Base-by-base conservation (phyloP, 139 green algal genomes). In the Dunaliella primolecta region DNA sequence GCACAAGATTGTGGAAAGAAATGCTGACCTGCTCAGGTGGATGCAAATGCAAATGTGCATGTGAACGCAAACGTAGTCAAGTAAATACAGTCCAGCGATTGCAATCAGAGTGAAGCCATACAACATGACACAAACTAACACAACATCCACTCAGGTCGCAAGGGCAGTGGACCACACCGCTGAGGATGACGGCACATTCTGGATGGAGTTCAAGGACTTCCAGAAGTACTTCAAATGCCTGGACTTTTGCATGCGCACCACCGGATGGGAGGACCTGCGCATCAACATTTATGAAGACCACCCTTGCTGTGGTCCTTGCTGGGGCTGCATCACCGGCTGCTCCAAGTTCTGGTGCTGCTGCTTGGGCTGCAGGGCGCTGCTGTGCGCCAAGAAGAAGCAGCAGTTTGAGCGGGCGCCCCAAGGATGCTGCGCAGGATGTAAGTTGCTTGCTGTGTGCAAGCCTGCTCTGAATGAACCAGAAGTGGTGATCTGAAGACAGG, bases 201-300 rank as follows among this genome's bases (percentile, higher is more conserved):
- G 81, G 82, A 85, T 89, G 82, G 70, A 87, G 15, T 90, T 75
- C 35, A 79, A 84, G 64, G 90, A 93, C 84, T 92, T 92, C 83
- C 64, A 29, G 29, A 3, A 75, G 20, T 83, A 88, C 77, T 88
- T 82, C 86, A 81, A 86, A 72, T 27, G 30, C 77, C 31, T 88
- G 0, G 82, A 90, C 81, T 89, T 90, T 64, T 90, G 89, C 83
- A 75, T 80, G 30, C 15, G 88, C 27, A 86, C 71, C 11, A 92
- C 84, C 0, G 84, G 86, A 2, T 90, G 88, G 74, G 84, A 90
- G n/a, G 84, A 90, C 56, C 75, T 92, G 56, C 7, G 76, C 2
- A 34, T 90, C 0, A 75, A 92, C 55, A 85, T 89, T 7, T 71
- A 91, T 35, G 88, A 91, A 78, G 81, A 88, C 31, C 46, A 56